phyloP scores from a whole-genome alignment of 169 alveolate species.

The Perkinsus chesapeaki region DNA sequence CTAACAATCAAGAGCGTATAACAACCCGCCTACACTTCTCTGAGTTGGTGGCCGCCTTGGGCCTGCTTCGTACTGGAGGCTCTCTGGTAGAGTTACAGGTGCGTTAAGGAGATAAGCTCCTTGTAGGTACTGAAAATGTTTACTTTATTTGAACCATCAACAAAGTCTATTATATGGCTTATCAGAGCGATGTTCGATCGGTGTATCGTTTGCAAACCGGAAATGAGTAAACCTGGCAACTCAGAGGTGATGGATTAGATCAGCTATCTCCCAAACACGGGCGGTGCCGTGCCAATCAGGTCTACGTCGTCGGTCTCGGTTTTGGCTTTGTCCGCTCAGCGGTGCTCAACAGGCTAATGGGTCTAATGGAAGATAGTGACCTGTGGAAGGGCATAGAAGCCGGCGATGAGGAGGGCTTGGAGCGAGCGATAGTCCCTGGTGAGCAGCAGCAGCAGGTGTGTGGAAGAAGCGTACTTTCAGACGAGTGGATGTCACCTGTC shows the following conservation, averaged over 20 bases:
- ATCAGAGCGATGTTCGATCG: conserved; percentile 26
- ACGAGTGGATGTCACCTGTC: not conserved
- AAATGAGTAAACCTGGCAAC: not conserved
- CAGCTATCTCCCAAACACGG: conserved; percentile 16
- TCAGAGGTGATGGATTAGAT: conserved; percentile 13
- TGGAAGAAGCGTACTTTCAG: not conserved
- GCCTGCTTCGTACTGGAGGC: conserved; percentile 42
- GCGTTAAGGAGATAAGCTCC: not conserved
- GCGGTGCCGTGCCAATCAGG: conserved; percentile 21
- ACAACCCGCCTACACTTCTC: conserved; percentile 47
- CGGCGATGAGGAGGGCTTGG: not conserved
- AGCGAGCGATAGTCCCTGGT: not conserved
- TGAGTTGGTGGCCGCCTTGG: conserved; percentile 44
- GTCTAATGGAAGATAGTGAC: not conserved
- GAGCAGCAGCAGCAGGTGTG: not conserved
- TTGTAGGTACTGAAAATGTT: conserved; percentile 17
- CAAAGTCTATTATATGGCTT: conserved; percentile 27
- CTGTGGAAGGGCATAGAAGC: not conserved
- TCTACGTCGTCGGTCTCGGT: conserved; percentile 30
- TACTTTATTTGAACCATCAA: conserved; percentile 22
- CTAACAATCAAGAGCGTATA: conserved; percentile 44
- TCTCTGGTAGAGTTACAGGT: conserved; percentile 14
- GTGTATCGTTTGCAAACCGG: conserved; percentile 3
- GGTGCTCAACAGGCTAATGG: conserved; percentile 9
- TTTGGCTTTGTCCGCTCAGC: conserved; percentile 33